Evolutionary conservation across 75 land plant species (phyloP).

Genomic region (Chamaecyparis obtusa): DNA sequence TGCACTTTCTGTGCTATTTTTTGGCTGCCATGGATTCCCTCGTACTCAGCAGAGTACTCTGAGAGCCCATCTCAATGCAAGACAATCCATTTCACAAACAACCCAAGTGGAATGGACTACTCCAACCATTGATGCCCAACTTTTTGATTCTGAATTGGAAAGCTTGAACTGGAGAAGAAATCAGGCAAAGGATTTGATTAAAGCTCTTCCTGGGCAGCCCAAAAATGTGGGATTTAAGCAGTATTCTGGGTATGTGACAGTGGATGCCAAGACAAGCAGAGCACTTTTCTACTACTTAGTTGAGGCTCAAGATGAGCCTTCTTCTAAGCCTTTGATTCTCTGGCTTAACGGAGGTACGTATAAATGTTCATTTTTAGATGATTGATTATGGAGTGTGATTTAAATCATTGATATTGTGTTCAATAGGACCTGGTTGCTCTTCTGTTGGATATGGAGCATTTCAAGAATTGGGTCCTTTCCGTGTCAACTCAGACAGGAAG

Average conservation of each 20-base stretch:
- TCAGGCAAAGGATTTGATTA: background rate
- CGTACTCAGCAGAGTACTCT: background rate
- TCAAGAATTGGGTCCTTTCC: slow-evolving; percentile 66
- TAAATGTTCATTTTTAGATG: too few relatives aligned
- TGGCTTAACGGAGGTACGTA: slow-evolving; percentile 61
- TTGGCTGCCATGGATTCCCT: background rate
- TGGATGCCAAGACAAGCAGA: slow-evolving; percentile 16
- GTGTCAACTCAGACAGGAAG: slow-evolving; percentile 40
- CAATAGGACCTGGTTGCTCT: slow-evolving; percentile 72
- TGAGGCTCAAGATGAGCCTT: slow-evolving; percentile 37
- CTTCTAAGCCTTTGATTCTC: slow-evolving; percentile 37
- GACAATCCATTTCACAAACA: background rate
- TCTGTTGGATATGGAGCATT: slow-evolving; percentile 70
- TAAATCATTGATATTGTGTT: background rate
- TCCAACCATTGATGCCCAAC: background rate
- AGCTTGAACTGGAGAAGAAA: background rate
- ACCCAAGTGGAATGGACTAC: background rate
- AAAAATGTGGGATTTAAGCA: slow-evolving; percentile 18
- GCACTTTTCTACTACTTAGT: slow-evolving; percentile 53
- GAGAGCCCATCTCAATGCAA: background rate
- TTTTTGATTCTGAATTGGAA: background rate
- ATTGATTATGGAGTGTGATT: too few relatives aligned
- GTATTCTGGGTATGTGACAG: slow-evolving; percentile 42
- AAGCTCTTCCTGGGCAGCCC: slow-evolving; percentile 38
- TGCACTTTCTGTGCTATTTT: background rate